Conservation (phyloP, 768 basidiomycete species). For the Russula emetica region DNA sequence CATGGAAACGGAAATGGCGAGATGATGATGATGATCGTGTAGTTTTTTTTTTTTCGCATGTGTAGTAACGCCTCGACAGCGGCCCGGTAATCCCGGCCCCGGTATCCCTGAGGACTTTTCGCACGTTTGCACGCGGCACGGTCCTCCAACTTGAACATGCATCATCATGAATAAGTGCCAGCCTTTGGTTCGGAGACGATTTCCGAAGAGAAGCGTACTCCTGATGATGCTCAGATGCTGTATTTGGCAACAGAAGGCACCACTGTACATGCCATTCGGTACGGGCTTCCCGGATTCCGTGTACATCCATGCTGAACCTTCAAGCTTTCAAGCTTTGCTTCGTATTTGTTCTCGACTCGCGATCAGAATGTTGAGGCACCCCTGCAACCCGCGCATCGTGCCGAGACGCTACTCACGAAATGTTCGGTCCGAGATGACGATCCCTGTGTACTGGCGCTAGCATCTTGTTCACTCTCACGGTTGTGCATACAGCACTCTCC, state of each 20-base stretch:
- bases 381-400: too few relatives aligned
- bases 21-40: too few relatives aligned
- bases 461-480: neutral
- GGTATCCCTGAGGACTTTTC: too few relatives aligned
- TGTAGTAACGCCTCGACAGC: too few relatives aligned
- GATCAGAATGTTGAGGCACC: neutral
- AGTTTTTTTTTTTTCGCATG: too few relatives aligned
- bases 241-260: too few relatives aligned
- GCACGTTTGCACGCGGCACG: too few relatives aligned
- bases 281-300: neutral
- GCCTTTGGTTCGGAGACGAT: neutral
- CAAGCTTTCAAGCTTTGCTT: neutral
- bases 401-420: conserved; percentile 1
- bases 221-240: neutral
- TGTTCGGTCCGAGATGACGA: neutral
- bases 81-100: too few relatives aligned
- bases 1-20: too few relatives aligned
- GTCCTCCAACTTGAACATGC: neutral
- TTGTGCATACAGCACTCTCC: neutral
- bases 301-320: neutral
- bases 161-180: neutral
- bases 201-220: neutral
- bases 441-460: neutral
- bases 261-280: neutral
- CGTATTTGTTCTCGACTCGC: neutral